Conservation (phyloP, 257 asterid species). For the Solanum pennellii region DNA sequence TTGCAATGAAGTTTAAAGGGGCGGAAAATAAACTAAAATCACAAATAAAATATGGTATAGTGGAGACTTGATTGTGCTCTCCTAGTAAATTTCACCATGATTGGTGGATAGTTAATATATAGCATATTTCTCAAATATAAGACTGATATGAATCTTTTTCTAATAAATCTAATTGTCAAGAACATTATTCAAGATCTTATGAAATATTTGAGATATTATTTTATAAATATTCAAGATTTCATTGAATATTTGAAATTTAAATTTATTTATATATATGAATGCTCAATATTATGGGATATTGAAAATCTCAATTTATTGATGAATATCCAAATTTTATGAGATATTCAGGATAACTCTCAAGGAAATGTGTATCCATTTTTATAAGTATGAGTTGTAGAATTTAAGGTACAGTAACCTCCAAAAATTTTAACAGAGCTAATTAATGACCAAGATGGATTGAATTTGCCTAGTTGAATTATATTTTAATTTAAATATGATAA, state of each 20-base stretch:
- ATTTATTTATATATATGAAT: not conserved
- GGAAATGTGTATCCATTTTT: not conserved
- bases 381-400: not conserved
- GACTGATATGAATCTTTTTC: not conserved
- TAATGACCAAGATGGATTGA: not conserved
- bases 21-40: not conserved
- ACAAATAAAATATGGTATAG: not conserved
- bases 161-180: not conserved
- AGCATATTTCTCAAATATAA: not conserved
- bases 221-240: not conserved
- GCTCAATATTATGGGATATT: not conserved
- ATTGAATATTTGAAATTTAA: accelerated
- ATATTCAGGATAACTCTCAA: not conserved
- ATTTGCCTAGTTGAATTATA: not conserved
- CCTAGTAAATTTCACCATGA: not conserved
- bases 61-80: not conserved
- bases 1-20: not conserved
- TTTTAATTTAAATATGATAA: not conserved
- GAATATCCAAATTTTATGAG: not conserved
- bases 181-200: not conserved
- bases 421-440: not conserved
- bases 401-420: not conserved
- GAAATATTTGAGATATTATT: not conserved
- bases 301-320: not conserved
- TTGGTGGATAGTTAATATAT: not conserved